These are phyloP conservation scores for Paraphaeosphaeria minitans DNA, from an alignment of 2,329 filamentous ascomycete genomes.

Conservation along the genomic window DNA sequence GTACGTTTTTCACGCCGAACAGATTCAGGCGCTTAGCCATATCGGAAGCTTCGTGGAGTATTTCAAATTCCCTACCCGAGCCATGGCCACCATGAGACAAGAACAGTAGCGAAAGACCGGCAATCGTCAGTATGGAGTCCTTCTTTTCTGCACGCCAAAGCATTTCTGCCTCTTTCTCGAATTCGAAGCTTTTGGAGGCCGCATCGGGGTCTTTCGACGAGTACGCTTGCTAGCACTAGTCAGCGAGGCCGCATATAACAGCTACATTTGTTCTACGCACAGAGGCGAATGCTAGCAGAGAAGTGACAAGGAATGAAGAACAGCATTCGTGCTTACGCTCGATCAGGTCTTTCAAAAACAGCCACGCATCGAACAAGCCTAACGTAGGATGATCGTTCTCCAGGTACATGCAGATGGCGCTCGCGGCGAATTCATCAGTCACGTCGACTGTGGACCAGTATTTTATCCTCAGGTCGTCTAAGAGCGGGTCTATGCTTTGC, in stretches of 20 bases:
- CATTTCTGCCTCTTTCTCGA: conserved; percentile 5
- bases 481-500: conserved; percentile 4
- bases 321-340: conserved; percentile 10
- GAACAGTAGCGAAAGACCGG: conserved; percentile 8
- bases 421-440: conserved; percentile 6
- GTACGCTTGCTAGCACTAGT: conserved; percentile 8
- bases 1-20: conserved; percentile 1
- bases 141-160: conserved; percentile 5
- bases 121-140: conserved; percentile 4
- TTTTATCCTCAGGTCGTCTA: conserved; percentile 8
- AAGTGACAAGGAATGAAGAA: conserved; percentile 12
- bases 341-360: conserved; percentile 11
- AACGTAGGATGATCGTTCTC: conserved; percentile 10
- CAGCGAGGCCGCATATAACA: background rate
- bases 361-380: conserved; percentile 12
- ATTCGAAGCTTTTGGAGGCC: background rate
- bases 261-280: background rate
- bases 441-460: conserved; percentile 13
- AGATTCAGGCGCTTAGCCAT: conserved; percentile 11
- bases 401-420: conserved; percentile 12
- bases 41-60: conserved; percentile 1
- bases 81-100: conserved; percentile 3
- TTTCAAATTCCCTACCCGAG: background rate
- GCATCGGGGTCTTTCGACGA: conserved; percentile 6
- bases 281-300: conserved; percentile 11